These are phyloP conservation scores for Chaetomium tenue DNA, from an alignment of 495 filamentous ascomycete species.

Conservation along the genomic window DNA sequence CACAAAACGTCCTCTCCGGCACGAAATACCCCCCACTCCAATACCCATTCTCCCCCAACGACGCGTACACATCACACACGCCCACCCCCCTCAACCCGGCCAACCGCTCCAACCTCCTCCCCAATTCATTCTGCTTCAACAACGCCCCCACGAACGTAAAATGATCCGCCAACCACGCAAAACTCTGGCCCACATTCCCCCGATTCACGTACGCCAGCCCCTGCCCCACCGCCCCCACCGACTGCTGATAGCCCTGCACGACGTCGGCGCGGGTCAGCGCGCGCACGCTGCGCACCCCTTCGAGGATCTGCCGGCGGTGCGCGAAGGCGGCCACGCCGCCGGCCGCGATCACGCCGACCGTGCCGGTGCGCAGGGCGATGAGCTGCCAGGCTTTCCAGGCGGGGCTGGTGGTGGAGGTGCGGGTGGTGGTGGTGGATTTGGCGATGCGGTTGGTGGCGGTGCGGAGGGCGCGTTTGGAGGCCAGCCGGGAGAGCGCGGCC, in stretches of 20 bases:
- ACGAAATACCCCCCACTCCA: slow-evolving; percentile 57
- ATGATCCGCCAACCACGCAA: slow-evolving; percentile 49
- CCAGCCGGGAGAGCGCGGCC: slow-evolving; percentile 50
- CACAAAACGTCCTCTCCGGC: slow-evolving; percentile 53
- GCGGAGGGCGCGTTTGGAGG: slow-evolving; percentile 34
- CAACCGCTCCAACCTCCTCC: slow-evolving; percentile 42
- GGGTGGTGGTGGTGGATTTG: slow-evolving; percentile 26
- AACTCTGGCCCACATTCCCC: slow-evolving; percentile 47
- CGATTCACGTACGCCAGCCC: slow-evolving; percentile 51
- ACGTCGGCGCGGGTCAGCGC: slow-evolving; percentile 42
- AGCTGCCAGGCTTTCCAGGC: slow-evolving; percentile 70
- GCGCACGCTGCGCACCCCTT: slow-evolving; percentile 49
- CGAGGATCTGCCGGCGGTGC: slow-evolving; percentile 69
- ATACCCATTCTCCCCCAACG: slow-evolving; percentile 50
- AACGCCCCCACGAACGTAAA: slow-evolving; percentile 50
- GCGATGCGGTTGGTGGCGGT: slow-evolving; percentile 47
- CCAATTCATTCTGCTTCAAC: slow-evolving; percentile 45
- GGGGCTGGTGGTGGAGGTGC: slow-evolving; percentile 17
- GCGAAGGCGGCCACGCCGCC: slow-evolving; percentile 84
- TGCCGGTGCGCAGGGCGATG: slow-evolving; percentile 80
- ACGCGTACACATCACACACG: slow-evolving; percentile 35
- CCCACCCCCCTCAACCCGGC: slow-evolving; percentile 43
- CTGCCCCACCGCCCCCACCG: slow-evolving; percentile 48
- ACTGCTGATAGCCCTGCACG: slow-evolving; percentile 43
- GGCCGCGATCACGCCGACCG: slow-evolving; percentile 80